phyloP scores from a whole-genome alignment of 2,329 filamentous ascomycete species.

The Daldinia sp. region DNA sequence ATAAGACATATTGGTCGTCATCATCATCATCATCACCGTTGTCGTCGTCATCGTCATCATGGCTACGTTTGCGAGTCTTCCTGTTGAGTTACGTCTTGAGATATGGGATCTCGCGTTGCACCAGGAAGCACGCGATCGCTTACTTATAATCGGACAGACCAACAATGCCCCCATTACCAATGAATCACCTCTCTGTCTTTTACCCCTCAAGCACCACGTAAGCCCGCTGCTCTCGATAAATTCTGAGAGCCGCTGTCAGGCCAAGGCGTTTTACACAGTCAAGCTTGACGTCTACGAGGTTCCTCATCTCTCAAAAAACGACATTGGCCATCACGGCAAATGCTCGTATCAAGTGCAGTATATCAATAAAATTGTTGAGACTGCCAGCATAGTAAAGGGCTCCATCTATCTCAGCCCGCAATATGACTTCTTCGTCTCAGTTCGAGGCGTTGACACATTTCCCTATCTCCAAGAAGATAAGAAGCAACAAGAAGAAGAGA shows the following conservation, averaged over 20 bases:
- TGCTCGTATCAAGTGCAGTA: not conserved
- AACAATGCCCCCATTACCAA: not conserved
- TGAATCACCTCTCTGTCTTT: not conserved
- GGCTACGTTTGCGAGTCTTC: slow-evolving; percentile 17
- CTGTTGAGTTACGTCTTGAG: slow-evolving; percentile 14
- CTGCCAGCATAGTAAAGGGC: slow-evolving; percentile 8
- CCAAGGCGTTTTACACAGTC: slow-evolving; percentile 19
- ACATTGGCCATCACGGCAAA: not conserved
- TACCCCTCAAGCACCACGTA: slow-evolving; percentile 22
- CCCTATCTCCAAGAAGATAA: not conserved
- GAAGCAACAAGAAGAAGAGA: not conserved
- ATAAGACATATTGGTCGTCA: not conserved
- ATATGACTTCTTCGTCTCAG: slow-evolving; percentile 15
- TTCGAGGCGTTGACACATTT: not conserved
- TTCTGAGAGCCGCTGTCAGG: slow-evolving; percentile 24
- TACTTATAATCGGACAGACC: slow-evolving; percentile 10
- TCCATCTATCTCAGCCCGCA: slow-evolving; percentile 20
- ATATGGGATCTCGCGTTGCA: slow-evolving; percentile 30
- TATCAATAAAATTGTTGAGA: not conserved
- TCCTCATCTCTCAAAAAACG: not conserved
- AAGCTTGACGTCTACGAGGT: slow-evolving; percentile 19
- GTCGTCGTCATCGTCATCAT: not conserved
- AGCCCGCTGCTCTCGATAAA: slow-evolving; percentile 25
- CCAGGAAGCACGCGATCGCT: slow-evolving; percentile 18
- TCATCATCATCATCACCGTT: too few relatives aligned